phyloP scores from a whole-genome alignment of 495 filamentous ascomycete species.

The Barbatosphaeria neglecta region DNA sequence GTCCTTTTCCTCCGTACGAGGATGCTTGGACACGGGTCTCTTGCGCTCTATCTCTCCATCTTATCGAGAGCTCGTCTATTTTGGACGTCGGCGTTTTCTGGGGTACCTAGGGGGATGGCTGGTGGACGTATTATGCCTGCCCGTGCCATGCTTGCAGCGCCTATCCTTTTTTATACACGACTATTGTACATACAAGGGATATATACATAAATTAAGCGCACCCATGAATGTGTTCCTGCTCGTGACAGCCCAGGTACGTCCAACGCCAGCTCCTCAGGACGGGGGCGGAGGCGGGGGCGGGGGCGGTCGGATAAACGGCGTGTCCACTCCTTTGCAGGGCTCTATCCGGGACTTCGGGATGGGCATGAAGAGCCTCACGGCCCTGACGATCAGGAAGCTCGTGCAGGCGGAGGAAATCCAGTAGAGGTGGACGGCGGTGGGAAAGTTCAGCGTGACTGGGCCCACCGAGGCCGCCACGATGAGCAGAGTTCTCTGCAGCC shows the following conservation, averaged over 20 bases:
- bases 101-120: too few relatives aligned
- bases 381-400: constrained; percentile 2
- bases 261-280: background rate
- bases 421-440: constrained; percentile 57
- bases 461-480: constrained; percentile 28
- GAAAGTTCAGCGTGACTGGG: constrained; percentile 40
- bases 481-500: constrained; percentile 23
- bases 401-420: constrained; percentile 45
- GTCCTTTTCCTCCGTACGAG: background rate
- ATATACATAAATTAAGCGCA: too few relatives aligned
- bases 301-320: constrained; percentile 11
- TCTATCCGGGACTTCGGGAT: constrained; percentile 4
- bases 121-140: too few relatives aligned
- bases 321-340: constrained; percentile 10
- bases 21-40: background rate
- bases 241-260: background rate
- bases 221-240: too few relatives aligned
- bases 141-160: too few relatives aligned
- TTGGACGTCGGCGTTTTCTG: too few relatives aligned
- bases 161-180: too few relatives aligned
- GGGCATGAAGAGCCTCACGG: constrained; percentile 14
- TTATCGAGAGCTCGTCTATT: too few relatives aligned
- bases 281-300: background rate
- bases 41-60: too few relatives aligned
- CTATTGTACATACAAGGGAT: too few relatives aligned